Percentiles rank a stretch among this genome's conserved stretches.
phyloP scores from a whole-genome alignment of 164 flowering plant species.

The Chimonanthus salicifolius region DNA sequence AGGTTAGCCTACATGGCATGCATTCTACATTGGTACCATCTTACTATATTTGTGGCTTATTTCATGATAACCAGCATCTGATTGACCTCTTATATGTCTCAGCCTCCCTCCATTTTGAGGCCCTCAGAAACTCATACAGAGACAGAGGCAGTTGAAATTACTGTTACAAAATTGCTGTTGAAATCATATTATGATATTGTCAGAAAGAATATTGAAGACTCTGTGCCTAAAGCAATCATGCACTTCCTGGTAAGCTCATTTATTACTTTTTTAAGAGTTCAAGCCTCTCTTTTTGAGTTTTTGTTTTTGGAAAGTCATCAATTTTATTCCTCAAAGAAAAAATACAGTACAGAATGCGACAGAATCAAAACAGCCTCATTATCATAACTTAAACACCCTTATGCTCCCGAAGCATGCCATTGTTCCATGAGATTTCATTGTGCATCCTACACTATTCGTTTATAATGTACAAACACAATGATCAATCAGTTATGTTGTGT shows the following conservation, averaged over 20 bases:
- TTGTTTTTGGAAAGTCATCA: too few relatives aligned
- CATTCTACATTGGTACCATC: background rate
- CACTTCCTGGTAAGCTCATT: slow-evolving; percentile 71
- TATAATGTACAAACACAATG: too few relatives aligned
- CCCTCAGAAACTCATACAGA: slow-evolving; percentile 82
- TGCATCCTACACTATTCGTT: too few relatives aligned
- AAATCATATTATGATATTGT: slow-evolving; percentile 96
- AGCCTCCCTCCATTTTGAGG: slow-evolving; percentile 89
- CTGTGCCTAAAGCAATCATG: slow-evolving; percentile 94
- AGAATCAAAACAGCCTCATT: too few relatives aligned
- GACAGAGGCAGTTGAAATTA: slow-evolving; percentile 72
- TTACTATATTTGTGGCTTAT: background rate
- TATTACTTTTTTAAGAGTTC: too few relatives aligned
- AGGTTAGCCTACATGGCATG: slow-evolving; percentile 35
- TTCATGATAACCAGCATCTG: background rate
- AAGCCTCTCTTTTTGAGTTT: too few relatives aligned
- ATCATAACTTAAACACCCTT: too few relatives aligned
- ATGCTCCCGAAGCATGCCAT: too few relatives aligned
- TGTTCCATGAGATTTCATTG: too few relatives aligned
- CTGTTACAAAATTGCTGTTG: slow-evolving; percentile 69
- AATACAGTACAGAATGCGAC: too few relatives aligned
- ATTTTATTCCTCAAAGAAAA: too few relatives aligned
- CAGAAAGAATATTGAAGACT: slow-evolving; percentile 87
- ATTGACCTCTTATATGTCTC: slow-evolving; percentile 1
- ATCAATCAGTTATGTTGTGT: too few relatives aligned